A percentile compares a stretch with the other conserved stretches of the same genome.
Evolutionary conservation across 2,329 filamentous ascomycete species (phyloP).

Genomic region (Epichloe amarillans): DNA sequence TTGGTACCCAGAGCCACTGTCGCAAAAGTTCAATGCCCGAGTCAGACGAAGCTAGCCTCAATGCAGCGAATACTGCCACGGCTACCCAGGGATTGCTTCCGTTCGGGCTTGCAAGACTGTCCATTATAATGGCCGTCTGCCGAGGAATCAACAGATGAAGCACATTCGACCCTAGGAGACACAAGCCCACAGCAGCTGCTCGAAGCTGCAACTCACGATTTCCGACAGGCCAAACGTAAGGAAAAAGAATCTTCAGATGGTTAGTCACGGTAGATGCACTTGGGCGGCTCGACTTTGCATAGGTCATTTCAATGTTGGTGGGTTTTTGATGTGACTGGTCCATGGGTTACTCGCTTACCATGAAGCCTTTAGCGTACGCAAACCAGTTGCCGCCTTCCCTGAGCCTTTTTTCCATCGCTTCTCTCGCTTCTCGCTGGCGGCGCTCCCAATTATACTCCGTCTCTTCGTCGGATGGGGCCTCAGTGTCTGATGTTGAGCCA

Average conservation of each 20-base stretch:
- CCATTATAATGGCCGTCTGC: conserved; percentile 67
- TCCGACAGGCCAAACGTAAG: conserved; percentile 64
- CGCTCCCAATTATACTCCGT: conserved; percentile 42
- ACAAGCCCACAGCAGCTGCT: conserved; percentile 51
- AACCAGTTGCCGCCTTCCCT: conserved; percentile 65
- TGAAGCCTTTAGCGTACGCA: conserved; percentile 61
- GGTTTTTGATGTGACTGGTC: not conserved
- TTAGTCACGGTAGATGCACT: not conserved
- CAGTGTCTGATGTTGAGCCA: conserved; percentile 27
- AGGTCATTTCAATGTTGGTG: too few species aligned
- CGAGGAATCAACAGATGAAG: conserved; percentile 69
- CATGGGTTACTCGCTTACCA: conserved; percentile 22
- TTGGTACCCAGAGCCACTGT: conserved; percentile 43
- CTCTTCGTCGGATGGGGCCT: conserved; percentile 23
- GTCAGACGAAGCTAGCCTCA: conserved; percentile 40
- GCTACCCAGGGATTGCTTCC: conserved; percentile 37
- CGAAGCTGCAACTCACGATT: conserved; percentile 54
- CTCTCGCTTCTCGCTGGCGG: conserved; percentile 38
- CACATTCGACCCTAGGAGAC: conserved; percentile 56
- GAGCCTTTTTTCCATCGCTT: conserved; percentile 53
- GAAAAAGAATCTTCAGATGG: conserved; percentile 52
- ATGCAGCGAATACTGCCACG: conserved; percentile 35
- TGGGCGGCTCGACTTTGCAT: too few species aligned
- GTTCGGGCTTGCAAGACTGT: conserved; percentile 38
- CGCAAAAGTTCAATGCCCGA: conserved; percentile 40